Base-by-base conservation (phyloP, 1,139 yeast genomes). In the Oligophagozyma castellii region DNA sequence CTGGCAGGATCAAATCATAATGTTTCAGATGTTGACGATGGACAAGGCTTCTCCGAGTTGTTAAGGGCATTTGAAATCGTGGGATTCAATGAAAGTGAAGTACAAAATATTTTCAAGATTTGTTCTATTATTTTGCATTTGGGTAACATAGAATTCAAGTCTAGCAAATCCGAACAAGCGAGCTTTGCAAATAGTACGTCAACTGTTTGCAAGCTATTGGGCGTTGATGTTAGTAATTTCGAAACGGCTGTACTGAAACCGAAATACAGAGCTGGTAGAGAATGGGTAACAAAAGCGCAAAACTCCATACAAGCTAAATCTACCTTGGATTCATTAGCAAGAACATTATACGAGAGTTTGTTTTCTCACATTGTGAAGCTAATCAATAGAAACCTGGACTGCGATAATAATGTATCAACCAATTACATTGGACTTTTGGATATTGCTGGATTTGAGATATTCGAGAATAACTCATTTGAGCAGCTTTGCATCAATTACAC, bases 401-500 rank as follows among this genome's bases (percentile, higher is more conserved):
- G n/a, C n/a, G 57, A 58, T 28, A 56, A 59, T 7, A 48, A 55
- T 0, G 48, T 53, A 32, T 53, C 61, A 12, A 54, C 60, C 12
- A 72, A 77, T 34, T 86, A 77, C 42, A 83, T 89, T 43, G 98
- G 99, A 2, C 92, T 92, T 3, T 61, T 89, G 35, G 99, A 89
- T 61, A 92, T 89, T 45, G 96, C 96, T 0, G 99, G 98, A 5
- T 92, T 89, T 56, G 99, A 92, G 57, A 89, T 89, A 35, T 92
- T 92, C 51, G 75, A 81, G 34, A 67, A 69, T 35, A 92, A 92
- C 50, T 81, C 95, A 1, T 89, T 92, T 52, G 99, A 92, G 53
- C 99, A 92, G 55, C 65, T 92, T 25, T 89, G 98, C 56, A 92
- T 92, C 50, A 92, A 92, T 48, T 89, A 81, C 52, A 89, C 98